phyloP scores from a whole-genome alignment of 1,284 basidiomycete species.

The Trametes pubescens region DNA sequence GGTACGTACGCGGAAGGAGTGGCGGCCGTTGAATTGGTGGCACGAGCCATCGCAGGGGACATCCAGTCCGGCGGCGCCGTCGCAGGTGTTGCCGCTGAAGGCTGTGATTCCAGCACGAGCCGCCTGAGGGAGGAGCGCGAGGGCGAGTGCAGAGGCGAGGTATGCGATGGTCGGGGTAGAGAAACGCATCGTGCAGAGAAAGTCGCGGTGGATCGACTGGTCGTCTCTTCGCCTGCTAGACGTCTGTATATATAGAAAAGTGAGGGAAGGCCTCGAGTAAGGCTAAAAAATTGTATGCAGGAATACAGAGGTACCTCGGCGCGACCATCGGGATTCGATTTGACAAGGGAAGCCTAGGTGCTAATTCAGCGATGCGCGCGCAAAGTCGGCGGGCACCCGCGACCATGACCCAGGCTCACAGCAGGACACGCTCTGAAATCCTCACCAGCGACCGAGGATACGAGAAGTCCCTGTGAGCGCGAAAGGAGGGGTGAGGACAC shows the following conservation, averaged over 20 bases:
- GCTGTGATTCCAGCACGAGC: neutral
- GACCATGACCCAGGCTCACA: too few relatives aligned
- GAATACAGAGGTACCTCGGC: too few relatives aligned
- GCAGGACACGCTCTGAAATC: too few relatives aligned
- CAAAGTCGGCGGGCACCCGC: too few relatives aligned
- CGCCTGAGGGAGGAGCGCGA: neutral
- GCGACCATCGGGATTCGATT: too few relatives aligned
- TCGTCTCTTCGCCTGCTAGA: neutral
- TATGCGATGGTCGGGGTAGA: neutral
- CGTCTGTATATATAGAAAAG: neutral
- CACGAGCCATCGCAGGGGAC: constrained; percentile 1
- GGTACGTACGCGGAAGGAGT: neutral
- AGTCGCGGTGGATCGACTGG: neutral
- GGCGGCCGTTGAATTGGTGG: neutral
- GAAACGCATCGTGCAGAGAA: neutral
- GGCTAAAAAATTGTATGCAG: too few relatives aligned
- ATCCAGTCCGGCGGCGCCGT: neutral
- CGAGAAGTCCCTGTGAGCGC: too few relatives aligned
- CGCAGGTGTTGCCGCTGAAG: neutral
- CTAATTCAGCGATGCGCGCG: too few relatives aligned
- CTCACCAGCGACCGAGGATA: too few relatives aligned
- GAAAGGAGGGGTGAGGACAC: too few relatives aligned
- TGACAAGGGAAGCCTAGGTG: too few relatives aligned
- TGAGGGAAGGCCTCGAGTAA: too few relatives aligned
- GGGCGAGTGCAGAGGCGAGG: neutral